These are phyloP conservation scores for grape (Vitis vinifera) DNA, from an alignment of 164 flowering plant genomes.

Conservation along the genomic window ASM3070453v1 NC_081817.1:382001-382500, in stretches of 20 bases:
- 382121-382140: background rate
- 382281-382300: slow-evolving; percentile 70
- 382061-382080: no score
- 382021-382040: no score
- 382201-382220: slow-evolving; percentile 52
- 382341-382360: background rate
- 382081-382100: no score
- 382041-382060: no score
- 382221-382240: slow-evolving; percentile 69
- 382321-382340: background rate
- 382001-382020: no score
- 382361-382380: background rate
- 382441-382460: no score
- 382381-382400: background rate
- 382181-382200: slow-evolving; percentile 68
- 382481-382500: no score
- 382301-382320: slow-evolving; percentile 13
- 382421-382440: no score
- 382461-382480: no score
- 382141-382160: slow-evolving; percentile 69
- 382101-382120: background rate
- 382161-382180: slow-evolving; percentile 55
- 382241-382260: slow-evolving; percentile 61
- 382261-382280: slow-evolving; percentile 42
- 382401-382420: no score